Conservation (phyloP, 768 basidiomycete species). For the Sporobolomyces phaffii region DNA sequence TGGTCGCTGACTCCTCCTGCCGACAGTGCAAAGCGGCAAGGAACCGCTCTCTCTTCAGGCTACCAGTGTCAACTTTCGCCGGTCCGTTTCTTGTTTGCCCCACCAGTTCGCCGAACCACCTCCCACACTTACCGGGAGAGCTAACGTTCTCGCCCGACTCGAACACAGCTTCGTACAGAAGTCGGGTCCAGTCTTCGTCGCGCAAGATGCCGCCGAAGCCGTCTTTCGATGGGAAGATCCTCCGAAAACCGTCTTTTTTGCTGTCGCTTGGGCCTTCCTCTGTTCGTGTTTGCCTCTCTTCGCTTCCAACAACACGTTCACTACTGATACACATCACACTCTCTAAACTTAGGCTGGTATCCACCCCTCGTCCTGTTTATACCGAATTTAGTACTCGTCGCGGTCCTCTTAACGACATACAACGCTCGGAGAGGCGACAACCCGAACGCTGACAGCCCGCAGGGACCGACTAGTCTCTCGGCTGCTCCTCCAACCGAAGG, state of each 20-base stretch:
- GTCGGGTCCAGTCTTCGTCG: constrained; percentile 40
- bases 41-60: constrained; percentile 35
- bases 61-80: constrained; percentile 38
- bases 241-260: constrained; percentile 41
- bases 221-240: constrained; percentile 40
- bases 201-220: constrained; percentile 39
- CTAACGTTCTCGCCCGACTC: too few relatives aligned
- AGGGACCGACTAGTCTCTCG: constrained; percentile 20
- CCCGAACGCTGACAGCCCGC: constrained; percentile 1
- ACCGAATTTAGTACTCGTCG: constrained; percentile 22
- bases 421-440: not conserved
- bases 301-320: too few relatives aligned
- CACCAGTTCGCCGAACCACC: constrained; percentile 9
- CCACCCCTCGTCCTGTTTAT: constrained; percentile 24
- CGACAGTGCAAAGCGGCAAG: constrained; percentile 32
- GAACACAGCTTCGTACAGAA: constrained; percentile 43
- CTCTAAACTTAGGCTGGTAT: constrained; percentile 36
- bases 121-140: too few relatives aligned
- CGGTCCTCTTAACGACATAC: constrained; percentile 26
- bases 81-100: constrained; percentile 11
- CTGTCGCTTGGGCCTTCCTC: constrained; percentile 28
- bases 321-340: too few relatives aligned
- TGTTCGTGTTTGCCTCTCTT: constrained; percentile 20
- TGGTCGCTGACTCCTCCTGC: not conserved
- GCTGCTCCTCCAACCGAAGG: constrained; percentile 21